These are phyloP conservation scores for Backusella parvicylindrica DNA, from an alignment of 192 early-diverging fungal genomes.

Conservation along the genomic window DNA sequence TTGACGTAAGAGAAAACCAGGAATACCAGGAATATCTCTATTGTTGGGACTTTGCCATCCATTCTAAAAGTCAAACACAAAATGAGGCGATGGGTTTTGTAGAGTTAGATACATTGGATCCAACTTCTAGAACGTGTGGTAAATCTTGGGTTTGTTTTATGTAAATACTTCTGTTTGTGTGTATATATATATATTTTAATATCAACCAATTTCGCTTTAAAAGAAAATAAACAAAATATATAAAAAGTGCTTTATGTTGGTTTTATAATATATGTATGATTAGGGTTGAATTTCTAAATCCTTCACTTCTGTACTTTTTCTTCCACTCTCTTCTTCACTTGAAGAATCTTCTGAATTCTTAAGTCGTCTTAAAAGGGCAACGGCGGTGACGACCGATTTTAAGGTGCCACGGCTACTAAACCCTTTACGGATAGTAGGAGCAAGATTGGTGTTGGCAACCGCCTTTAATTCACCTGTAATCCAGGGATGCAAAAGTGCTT, in stretches of 20 bases:
- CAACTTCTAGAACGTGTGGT: background rate
- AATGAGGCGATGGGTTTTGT: background rate
- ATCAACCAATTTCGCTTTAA: background rate
- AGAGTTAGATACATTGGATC: background rate
- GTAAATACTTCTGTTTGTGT: background rate
- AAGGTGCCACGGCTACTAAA: constrained; percentile 48
- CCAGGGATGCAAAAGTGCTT: constrained; percentile 88
- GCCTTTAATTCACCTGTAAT: constrained; percentile 45
- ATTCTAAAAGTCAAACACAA: background rate
- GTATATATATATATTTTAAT: constrained; percentile 2
- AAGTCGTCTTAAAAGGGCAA: constrained; percentile 16
- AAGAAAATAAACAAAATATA: background rate
- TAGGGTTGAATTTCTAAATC: background rate
- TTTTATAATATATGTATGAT: background rate
- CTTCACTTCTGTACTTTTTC: constrained; percentile 6
- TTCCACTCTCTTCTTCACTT: constrained; percentile 7
- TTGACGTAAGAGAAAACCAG: constrained; percentile 3
- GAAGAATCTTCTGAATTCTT: background rate
- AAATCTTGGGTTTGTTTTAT: constrained; percentile 17
- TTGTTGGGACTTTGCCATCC: constrained; percentile 20
- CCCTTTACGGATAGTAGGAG: constrained; percentile 71
- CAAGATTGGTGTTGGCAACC: constrained; percentile 65
- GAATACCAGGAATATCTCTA: constrained; percentile 12
- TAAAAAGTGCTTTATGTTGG: background rate
- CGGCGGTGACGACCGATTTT: constrained; percentile 19